Evolutionary conservation across 345 rosid species (phyloP), one percentile per base, ranked within the genome.

Genomic region (Salix viminalis): DNA sequence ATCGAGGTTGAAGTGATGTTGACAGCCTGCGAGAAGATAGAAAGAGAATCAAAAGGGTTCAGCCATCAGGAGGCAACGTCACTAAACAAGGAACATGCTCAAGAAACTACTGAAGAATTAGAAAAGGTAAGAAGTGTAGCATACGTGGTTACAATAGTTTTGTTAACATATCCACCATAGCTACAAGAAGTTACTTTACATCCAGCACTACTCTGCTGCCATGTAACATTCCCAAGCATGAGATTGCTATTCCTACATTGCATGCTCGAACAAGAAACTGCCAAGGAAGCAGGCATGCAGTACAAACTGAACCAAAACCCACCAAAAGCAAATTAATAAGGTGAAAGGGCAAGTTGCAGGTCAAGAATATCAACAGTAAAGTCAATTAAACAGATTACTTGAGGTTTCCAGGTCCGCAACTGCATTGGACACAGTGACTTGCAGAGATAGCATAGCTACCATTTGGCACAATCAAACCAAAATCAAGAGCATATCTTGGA

Each of bases 381-480:
- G 56, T 32, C 41, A 44, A 72, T 9, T 37, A 79, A 52, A 62
- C 48, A 60, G 61, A 75, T 88, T 89, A 95, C 99, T 92, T 88
- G 79, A 81, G 96, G 83, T 86, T 91, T 75, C 92, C 97, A 1
- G 92, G 92, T 24, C 91, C 88, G 34, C 99, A 95, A 60, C 97
- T 92, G 91, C 99, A 95, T 80, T 95, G 97, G 77, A 95, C 97
- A 70, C 99, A 95, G 74, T 95, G 96, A 69, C 93, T 91, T n/a
- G 97, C 97, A 9, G 95, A 81, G 61, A 95, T 90, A 26, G 95
- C 95, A 76, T 95, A 95, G 82, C 96, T 92, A 58, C 99, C 99
- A 19, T 95, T 95, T 14, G 96, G 97, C 61, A 95, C 96, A 36
- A 89, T 86, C 81, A 95, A 75, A 65, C 94, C 93, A 67, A 68